Base-by-base conservation (phyloP, 768 basidiomycete species). In the Rhizopogon vesiculosus region DNA sequence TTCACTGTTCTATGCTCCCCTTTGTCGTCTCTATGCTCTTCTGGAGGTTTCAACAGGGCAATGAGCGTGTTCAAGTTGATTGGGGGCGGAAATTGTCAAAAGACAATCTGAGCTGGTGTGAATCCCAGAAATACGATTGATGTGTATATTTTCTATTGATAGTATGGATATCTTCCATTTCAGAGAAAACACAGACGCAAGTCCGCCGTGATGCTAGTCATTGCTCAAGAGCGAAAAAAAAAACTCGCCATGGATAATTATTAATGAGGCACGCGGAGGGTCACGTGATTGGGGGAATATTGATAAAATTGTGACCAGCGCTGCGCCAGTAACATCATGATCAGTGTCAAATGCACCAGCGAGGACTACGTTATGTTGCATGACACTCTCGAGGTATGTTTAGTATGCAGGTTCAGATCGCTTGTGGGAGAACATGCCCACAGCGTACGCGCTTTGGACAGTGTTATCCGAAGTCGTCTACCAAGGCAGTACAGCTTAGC, bases 21-120 rank as follows among this genome's bases (percentile, higher is more conserved):
- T 22, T 28, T 4, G 0, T 3, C 35, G 0, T 9, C 5, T 16
- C 54, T n/a, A 19, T 48, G 7, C 7, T 50, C 29, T 16, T 53
- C 25, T 3, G 5, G 48, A 25, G 15, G 42, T 38, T 59, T 56
- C 46, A 70, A 57, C 15, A 50, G 39, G n/a, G 64, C 53, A 45
- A 70, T 56, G n/a, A 70, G 56, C 7, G 59, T 44, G 18, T 56
- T 59, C n/a, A 70, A 56, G 41, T 72, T 68, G 7, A 72, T 60
- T 22, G 70, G 29, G 68, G 68, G 16, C 68, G 61, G 35, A 71
- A 71, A 48, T 57, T 45, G 41, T 15, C 35, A 16, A 40, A 42
- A n/a, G 16, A n/a, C 28, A 19, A 19, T 38, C 6, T 16, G 50
- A 43, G 57, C 3, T 19, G 25, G 45, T 69, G 65, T 18, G 53